Base-by-base conservation (phyloP, 192 early-diverging fungal genomes). In the Backusella sp. region DNA sequence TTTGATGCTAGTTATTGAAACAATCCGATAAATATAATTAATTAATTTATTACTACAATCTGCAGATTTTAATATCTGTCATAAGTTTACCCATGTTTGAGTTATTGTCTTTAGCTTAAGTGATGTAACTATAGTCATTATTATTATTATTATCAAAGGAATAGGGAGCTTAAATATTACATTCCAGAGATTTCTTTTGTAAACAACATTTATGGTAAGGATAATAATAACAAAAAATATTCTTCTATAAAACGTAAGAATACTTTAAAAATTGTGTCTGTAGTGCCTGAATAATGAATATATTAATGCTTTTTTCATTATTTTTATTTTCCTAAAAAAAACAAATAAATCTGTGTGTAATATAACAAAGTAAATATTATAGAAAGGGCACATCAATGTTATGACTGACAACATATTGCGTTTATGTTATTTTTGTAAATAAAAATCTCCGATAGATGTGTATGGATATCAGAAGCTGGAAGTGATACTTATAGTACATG, bases 191-290 rank as follows among this genome's bases (percentile, higher is more conserved):
- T 12, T 28, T 26, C 28, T 59, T 28, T 28, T 14, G 30, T 62
- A 62, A 23, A 28, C 28, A 62, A 62, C 17, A 59, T 11, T 59
- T 23, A 26, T 59, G 0, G 23, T 26, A 59, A 28, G 3, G 26
- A 62, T 62, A 62, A 59, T 26, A 59, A 62, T 62, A 28, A 28
- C 6, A 49, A 19, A n/a, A 49, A 49, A n/a, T 49, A 49, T 19
- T 49, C 46, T 17, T 49, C 46, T n/a, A 49, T 49, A n/a, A 44
- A 49, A 49, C 46, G 19, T n/a, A 49, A n/a, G 19, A n/a, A 49
- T 28, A 62, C 56, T 62, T 62, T 62, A 62, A 62, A 62, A 62
- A 28, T 62, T 62, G 56, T 62, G 56, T 28, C 56, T 62, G 56
- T 62, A 62, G 23, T 62, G 21, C 56, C 8, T 62, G 56, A 62